Base-by-base conservation (phyloP, 2,329 filamentous ascomycete species). In the Hypoxylon sp. region DNA sequence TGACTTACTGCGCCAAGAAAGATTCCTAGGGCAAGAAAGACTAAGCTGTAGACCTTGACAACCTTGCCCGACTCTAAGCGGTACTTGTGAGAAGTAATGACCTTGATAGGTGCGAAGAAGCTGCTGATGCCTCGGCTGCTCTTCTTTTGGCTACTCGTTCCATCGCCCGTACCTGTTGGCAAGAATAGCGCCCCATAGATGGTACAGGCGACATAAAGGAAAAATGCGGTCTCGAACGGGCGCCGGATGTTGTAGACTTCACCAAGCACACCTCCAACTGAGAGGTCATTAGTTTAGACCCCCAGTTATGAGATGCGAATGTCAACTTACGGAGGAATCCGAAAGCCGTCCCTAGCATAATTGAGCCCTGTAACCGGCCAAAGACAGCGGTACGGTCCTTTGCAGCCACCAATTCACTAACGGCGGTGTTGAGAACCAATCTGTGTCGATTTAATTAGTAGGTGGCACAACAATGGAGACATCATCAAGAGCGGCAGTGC, bases 361-460 rank as follows among this genome's bases (percentile, higher is more conserved):
- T 85, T 56, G 82, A 84, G 0, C 90, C 90, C 66, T 90, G 87
- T 0, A 92, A 77, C 67, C 70, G 66, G 0, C 90, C 90, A 60
- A 92, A 85, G 0, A 89, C 84, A 0, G 82, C 86, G 0, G 90
- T 92, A 2, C 89, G 80, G 56, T 85, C 79, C 19, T 82, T 77
- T 0, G 88, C 84, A 39, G 84, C 80, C 0, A 90, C 85, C 2
- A 90, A 79, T 72, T 91, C 89, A 1, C 88, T 85, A 0, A 89
- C 87, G 46, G 89, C 87, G 11, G 89, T 88, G 68, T 92, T 92
- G 20, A 91, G 79, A 1, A 89, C 84, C 3, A 92, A 81, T 7
- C 69, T 73, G 41, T 20, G 24, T 22, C n/a, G 28, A 10, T 1
- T 32, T 7, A 37, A 32, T 66, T 55, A 63, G 63, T 30, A 49